Conservation (phyloP, 2,329 filamentous ascomycete genomes). For the Fusarium transvaalense region DNA sequence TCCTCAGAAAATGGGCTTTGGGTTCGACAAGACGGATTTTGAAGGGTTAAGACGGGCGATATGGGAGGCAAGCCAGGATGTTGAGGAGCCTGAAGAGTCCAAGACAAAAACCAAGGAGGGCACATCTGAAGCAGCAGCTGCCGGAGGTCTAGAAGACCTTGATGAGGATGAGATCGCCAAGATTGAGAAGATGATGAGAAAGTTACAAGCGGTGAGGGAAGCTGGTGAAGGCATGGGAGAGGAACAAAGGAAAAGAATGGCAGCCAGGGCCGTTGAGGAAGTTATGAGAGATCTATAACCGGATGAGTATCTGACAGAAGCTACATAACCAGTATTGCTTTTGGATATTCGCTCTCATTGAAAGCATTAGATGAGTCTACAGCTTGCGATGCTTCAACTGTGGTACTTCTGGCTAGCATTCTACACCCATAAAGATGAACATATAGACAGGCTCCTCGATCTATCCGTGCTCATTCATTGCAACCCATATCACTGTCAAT, state of each 20-base stretch:
- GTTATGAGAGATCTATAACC: slow-evolving; percentile 70
- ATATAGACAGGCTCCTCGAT: slow-evolving; percentile 5
- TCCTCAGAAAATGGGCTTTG: slow-evolving; percentile 63
- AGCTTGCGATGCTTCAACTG: background rate
- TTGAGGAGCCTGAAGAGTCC: slow-evolving; percentile 21
- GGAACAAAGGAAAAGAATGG: slow-evolving; percentile 71
- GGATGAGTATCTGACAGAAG: background rate
- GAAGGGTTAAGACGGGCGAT: slow-evolving; percentile 66
- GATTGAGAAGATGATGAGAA: slow-evolving; percentile 73
- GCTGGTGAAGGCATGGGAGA: slow-evolving; percentile 70
- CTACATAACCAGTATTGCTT: background rate
- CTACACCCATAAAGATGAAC: slow-evolving; percentile 3
- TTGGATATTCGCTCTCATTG: background rate
- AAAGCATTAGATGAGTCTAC: background rate
- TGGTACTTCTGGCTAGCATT: background rate
- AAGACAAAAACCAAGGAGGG: slow-evolving; percentile 29
- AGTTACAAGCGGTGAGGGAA: slow-evolving; percentile 71
- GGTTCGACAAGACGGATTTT: slow-evolving; percentile 66
- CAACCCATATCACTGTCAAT: background rate
- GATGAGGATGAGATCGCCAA: slow-evolving; percentile 68
- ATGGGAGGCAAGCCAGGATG: slow-evolving; percentile 56
- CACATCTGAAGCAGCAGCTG: slow-evolving; percentile 2
- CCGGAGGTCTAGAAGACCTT: slow-evolving; percentile 57
- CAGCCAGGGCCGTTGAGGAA: slow-evolving; percentile 71
- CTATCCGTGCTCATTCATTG: slow-evolving; percentile 11